Evolutionary conservation across 176 grass and related monocot species (phyloP).

Genomic region (Thinopyrum elongatum): DNA sequence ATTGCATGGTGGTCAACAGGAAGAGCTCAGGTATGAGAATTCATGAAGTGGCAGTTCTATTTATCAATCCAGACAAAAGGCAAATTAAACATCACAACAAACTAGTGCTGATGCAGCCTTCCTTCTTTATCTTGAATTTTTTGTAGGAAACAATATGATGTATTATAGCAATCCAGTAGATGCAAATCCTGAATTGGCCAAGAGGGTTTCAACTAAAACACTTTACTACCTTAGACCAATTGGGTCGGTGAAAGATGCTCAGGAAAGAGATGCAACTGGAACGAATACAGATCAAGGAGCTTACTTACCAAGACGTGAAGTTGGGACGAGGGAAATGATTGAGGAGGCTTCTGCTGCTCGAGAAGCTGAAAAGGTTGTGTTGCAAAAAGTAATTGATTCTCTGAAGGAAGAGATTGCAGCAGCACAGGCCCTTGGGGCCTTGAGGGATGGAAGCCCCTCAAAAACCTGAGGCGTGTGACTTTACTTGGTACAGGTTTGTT

Average conservation of each 20-base stretch:
- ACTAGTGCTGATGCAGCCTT: neutral
- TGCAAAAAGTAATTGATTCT: neutral
- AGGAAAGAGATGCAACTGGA: neutral
- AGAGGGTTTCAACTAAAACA: conserved; percentile 21
- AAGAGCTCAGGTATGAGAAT: conserved; percentile 8
- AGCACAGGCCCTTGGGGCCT: neutral
- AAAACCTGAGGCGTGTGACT: neutral
- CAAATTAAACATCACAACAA: neutral
- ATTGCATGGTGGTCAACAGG: neutral
- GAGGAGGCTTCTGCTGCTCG: conserved; percentile 5
- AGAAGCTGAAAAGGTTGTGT: conserved; percentile 8
- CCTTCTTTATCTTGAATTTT: neutral
- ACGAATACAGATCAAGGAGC: neutral
- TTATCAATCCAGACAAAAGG: neutral
- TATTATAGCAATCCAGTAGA: neutral
- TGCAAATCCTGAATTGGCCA: neutral
- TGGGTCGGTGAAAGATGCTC: neutral
- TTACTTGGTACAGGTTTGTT: neutral
- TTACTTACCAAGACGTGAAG: conserved; percentile 21
- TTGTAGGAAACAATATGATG: neutral
- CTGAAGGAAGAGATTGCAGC: neutral
- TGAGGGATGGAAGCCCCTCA: neutral
- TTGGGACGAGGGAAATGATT: conserved; percentile 1
- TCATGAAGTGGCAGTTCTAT: neutral
- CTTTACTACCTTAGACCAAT: conserved; percentile 26